Evolutionary conservation across 1,139 yeast species (phyloP), one percentile per base, ranked within the genome.

Genomic region (Sugiyamaella neomexicana): DNA sequence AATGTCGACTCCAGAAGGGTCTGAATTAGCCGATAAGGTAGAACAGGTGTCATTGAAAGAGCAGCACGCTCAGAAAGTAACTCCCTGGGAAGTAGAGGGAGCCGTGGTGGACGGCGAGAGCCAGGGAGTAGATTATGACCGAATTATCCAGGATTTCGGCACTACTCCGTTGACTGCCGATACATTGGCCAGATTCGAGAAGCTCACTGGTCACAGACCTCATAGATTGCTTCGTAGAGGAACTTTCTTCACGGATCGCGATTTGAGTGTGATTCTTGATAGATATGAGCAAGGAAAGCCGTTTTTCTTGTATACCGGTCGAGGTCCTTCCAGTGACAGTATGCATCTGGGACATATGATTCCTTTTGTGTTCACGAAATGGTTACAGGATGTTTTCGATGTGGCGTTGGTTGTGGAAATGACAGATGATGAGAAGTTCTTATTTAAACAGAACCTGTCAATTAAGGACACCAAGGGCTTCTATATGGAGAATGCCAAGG

Each of bases 21-120:
- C 34, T 29, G 49, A 45, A 36, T 45, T 45, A 25, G 49, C 49
- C 36, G 42, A 45, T 7, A 45, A 45, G 23, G 41, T 45, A 15
- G 42, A 45, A 17, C 2, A 45, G 4, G 42, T 45, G 6, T 45
- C 49, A 5, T 25, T 45, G 34, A 45, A 36, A 37, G 49, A 45
- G 23, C 36, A 45, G 25, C 51, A 57, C 17, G 54, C 56, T 20
- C 79, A 79, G 46, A 91, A 83, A 54, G 81, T 95, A 62, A 95
- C 99, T 0, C 99, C 99, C 46, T 93, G 99, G 98, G 98, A 93
- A 69, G 99, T 95, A 27, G 97, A 89, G 72, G 99, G 99, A 58
- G 99, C 98, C 2, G 95, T 91, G 46, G 96, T 89, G 51, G 96
- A 90, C 65, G 99, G 99, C 48, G 77, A 86, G 66, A 81, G 87